Evolutionary conservation across 257 asterid genomes (phyloP).

Genomic region (Misopates orontium): DNA sequence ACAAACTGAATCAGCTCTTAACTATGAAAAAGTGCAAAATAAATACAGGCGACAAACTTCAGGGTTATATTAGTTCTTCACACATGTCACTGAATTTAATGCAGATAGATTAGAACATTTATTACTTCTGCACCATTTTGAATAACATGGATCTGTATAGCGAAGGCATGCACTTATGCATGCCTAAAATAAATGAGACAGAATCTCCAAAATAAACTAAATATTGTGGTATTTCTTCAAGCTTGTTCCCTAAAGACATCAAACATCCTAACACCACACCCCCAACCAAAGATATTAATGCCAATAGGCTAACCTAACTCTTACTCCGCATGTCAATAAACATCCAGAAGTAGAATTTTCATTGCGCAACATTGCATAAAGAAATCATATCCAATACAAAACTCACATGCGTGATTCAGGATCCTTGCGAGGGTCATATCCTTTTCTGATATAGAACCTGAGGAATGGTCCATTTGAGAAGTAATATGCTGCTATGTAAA

Average conservation of each 20-base stretch:
- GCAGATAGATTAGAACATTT: constrained; percentile 1
- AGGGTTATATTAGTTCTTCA: background rate
- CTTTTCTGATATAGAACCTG: constrained; percentile 89
- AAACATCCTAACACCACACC: background rate
- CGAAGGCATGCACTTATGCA: background rate
- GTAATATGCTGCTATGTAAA: constrained; percentile 80
- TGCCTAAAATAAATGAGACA: background rate
- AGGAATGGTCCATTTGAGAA: constrained; percentile 88
- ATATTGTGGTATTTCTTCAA: background rate
- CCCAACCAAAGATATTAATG: background rate
- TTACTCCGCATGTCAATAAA: constrained; percentile 10
- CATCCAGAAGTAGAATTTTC: background rate
- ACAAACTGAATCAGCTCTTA: constrained; percentile 4
- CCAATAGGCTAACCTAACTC: background rate
- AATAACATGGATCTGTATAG: constrained; percentile 10
- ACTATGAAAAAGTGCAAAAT: background rate
- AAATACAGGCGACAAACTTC: background rate
- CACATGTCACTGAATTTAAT: background rate
- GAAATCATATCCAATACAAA: constrained; percentile 3
- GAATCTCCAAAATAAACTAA: background rate
- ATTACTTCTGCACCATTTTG: background rate
- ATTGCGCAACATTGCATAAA: background rate
- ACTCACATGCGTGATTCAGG: constrained; percentile 92
- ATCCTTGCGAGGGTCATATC: constrained; percentile 96
- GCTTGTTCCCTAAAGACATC: background rate